phyloP scores from a whole-genome alignment of 441 rosid genomes.

The Geranium incanum region DNA sequence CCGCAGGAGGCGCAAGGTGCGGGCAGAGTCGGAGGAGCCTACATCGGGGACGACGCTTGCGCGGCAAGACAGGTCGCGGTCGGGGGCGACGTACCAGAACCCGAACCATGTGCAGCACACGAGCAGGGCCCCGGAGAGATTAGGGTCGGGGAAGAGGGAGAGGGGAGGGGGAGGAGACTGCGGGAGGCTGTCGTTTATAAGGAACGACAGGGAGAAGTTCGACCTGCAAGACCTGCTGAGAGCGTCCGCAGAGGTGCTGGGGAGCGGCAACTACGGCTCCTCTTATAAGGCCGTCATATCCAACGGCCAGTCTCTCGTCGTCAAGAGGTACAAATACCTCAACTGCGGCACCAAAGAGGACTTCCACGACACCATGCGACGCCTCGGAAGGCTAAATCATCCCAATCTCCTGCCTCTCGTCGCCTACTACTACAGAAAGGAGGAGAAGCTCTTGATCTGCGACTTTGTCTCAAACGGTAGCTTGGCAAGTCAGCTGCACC shows the following conservation, averaged over 20 bases:
- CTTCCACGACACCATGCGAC: conserved; percentile 71
- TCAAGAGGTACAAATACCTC: conserved; percentile 85
- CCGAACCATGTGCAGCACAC: conserved; percentile 1
- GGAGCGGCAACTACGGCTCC: conserved; percentile 85
- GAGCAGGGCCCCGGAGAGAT: not conserved
- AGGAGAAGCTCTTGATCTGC: conserved; percentile 76
- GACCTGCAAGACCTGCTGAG: conserved; percentile 70
- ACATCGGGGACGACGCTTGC: not conserved
- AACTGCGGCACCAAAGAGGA: conserved; percentile 66
- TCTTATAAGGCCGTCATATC: conserved; percentile 64
- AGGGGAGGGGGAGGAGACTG: conserved; percentile 28
- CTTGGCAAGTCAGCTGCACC: conserved; percentile 78
- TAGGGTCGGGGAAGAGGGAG: not conserved
- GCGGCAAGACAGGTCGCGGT: not conserved
- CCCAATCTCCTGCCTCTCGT: conserved; percentile 58
- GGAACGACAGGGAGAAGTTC: conserved; percentile 47
- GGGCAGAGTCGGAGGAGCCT: not conserved
- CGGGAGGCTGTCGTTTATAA: conserved; percentile 43
- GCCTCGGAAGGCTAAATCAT: conserved; percentile 60
- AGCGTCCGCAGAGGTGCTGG: conserved; percentile 87
- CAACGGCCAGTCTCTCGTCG: conserved; percentile 47
- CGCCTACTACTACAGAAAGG: conserved; percentile 78
- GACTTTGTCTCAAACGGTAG: conserved; percentile 53
- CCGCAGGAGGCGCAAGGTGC: not conserved
- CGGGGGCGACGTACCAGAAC: not conserved